phyloP scores from a whole-genome alignment of 192 early-diverging fungal genomes.

The Lunasporangiospora selenospora region DNA sequence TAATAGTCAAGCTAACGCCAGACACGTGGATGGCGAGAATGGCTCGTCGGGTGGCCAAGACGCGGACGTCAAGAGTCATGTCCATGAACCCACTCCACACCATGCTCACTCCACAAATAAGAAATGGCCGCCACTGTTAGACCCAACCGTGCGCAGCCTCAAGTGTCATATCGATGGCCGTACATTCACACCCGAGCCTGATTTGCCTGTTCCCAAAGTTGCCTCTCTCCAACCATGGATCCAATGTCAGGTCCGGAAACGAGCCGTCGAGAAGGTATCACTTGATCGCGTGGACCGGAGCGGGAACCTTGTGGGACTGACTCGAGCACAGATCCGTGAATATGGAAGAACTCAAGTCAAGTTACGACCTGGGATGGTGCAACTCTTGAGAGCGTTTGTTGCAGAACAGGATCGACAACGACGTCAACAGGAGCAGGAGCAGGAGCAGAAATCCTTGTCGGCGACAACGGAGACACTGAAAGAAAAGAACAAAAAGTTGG shows the following conservation, averaged over 20 bases:
- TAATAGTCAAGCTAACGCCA: not conserved
- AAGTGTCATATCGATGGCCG: conserved; percentile 38
- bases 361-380: conserved; percentile 26
- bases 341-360: conserved; percentile 27
- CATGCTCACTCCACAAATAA: too few relatives aligned
- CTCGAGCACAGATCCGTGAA: conserved; percentile 19
- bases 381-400: conserved; percentile 24
- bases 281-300: conserved; percentile 37
- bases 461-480: not conserved
- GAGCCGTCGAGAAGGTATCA: conserved; percentile 29
- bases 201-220: conserved; percentile 23
- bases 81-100: conserved; percentile 3
- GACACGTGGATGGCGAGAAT: not conserved
- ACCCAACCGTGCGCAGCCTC: conserved; percentile 10
- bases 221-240: conserved; percentile 39
- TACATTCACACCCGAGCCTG: conserved; percentile 29
- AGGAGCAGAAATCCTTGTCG: not conserved
- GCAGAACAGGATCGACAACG: conserved; percentile 14
- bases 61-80: not conserved
- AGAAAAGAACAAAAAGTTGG: too few relatives aligned
- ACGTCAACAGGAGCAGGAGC: not conserved
- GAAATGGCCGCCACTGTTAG: too few relatives aligned
- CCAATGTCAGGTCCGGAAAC: conserved; percentile 38
- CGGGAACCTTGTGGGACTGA: conserved; percentile 31
- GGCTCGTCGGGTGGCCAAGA: not conserved